Evolutionary conservation across 345 rosid genomes (phyloP), one percentile per base, ranked within the genome.

Genomic region (Eucalyptus lansdowneana): DNA sequence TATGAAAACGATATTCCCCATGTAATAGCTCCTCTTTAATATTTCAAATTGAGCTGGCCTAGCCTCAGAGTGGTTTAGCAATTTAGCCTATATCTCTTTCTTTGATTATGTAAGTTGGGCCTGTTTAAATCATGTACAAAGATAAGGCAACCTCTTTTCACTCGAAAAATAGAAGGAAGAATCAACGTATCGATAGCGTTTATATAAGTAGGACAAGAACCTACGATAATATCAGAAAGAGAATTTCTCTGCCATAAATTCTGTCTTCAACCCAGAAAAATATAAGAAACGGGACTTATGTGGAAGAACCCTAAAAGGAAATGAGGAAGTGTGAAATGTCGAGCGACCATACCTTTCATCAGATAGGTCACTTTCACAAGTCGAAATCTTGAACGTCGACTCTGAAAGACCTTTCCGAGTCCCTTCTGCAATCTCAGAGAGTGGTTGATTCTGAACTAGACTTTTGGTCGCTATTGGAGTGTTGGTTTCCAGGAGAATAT

Each of bases 311-410:
- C 15, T 24, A 24, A 50, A 69, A 45, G 13, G 45, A 27, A 42
- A 80, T 51, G 49, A 76, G n/a, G 16, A 50, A 56, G 14, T 13
- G 31, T 24, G 17, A 86, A 44, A 29, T 22, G 22, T n/a, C 47
- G 65, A 47, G 51, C 16, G 69, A 90, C 45, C 89, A 67, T 53
- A 97, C 99, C 99, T 95, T 89, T 94, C 88, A 91, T 80, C 92
- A 50, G 93, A 90, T 50, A 89, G 42, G 50, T 93, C 94, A 91
- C 87, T 92, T 85, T 92, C 95, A 92, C 94, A 93, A 90, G 94
- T 89, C 90, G 97, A 89, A 80, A 96, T 93, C 80, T 90, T 95
- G 6, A 95, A 96, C n/a, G 92, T 92, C 86, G 97, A 96, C 51
- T 94, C 97, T 76, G 96, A 95, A 91, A 93, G 95, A 88, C 93